Percentiles rank a stretch among this genome's conserved stretches.
Conservation (phyloP, 768 basidiomycete genomes). For the Pisolithus microcarpus region DNA sequence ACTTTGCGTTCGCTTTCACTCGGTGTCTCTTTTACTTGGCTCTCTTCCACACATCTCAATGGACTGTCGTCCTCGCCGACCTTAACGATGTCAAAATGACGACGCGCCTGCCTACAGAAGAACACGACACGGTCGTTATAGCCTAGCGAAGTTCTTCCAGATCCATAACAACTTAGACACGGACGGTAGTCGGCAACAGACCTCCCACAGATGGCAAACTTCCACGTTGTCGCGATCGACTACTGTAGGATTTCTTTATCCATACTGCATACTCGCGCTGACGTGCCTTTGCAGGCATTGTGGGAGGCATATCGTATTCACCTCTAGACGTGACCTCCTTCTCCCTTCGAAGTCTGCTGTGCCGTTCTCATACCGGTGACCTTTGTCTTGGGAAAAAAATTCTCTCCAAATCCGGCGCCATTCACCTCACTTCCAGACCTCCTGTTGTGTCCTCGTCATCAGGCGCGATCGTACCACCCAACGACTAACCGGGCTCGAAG, state of each 20-base stretch:
- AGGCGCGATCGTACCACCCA: no score
- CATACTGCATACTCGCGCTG: not conserved
- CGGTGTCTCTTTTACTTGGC: no score
- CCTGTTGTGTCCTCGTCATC: not conserved
- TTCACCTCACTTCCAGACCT: slow-evolving; percentile 29
- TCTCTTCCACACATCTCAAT: no score
- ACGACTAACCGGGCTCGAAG: no score
- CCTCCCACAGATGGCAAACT: slow-evolving; percentile 24
- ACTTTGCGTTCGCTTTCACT: no score
- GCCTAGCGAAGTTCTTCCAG: no score
- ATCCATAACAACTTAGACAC: not conserved
- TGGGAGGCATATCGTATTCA: no score
- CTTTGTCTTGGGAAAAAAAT: slow-evolving; percentile 42
- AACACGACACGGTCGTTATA: no score
- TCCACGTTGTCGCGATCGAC: slow-evolving; percentile 25
- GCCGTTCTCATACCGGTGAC: slow-evolving; percentile 18
- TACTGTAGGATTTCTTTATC: slow-evolving; percentile 11
- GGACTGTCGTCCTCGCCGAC: no score
- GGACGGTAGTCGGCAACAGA: no score
- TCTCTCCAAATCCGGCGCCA: slow-evolving; percentile 55
- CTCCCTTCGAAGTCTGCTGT: slow-evolving; percentile 5
- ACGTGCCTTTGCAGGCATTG: not conserved
- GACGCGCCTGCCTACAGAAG: no score
- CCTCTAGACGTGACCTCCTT: slow-evolving; percentile 18
- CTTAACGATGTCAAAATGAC: no score